phyloP scores from a whole-genome alignment of 2,329 filamentous ascomycete genomes.

The Verticillium longisporum region DNA sequence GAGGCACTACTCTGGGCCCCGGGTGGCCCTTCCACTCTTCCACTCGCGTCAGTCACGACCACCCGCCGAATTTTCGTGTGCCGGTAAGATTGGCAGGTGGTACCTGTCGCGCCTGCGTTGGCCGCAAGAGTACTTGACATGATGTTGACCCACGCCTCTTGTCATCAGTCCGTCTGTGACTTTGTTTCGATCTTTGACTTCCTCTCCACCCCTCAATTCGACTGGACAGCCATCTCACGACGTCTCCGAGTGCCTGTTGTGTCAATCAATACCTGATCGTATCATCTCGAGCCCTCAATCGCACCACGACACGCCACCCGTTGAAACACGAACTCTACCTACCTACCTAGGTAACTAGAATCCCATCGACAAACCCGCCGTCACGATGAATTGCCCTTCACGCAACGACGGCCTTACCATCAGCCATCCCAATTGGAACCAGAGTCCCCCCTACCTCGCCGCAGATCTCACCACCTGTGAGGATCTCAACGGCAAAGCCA shows the following conservation, averaged over 20 bases:
- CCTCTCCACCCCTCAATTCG: not conserved
- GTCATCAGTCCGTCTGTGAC: not conserved
- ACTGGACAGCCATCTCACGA: not conserved
- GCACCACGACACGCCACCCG: not conserved
- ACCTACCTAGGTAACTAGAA: too few relatives aligned
- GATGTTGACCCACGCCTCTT: not conserved
- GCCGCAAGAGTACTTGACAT: not conserved
- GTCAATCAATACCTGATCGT: not conserved
- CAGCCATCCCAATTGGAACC: constrained; percentile 44
- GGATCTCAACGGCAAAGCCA: constrained; percentile 49
- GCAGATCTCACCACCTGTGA: constrained; percentile 43
- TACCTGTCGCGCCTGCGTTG: not conserved
- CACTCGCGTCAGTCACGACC: not conserved
- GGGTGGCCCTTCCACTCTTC: not conserved
- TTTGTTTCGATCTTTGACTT: not conserved
- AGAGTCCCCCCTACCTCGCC: constrained; percentile 42
- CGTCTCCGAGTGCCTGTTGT: not conserved
- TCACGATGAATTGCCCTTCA: constrained; percentile 47
- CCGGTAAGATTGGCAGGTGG: not conserved
- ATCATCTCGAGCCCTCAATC: not conserved
- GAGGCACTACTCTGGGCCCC: not conserved
- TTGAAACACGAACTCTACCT: not conserved
- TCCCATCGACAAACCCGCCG: not conserved
- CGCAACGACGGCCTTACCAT: constrained; percentile 43
- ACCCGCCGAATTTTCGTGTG: not conserved